Base-by-base conservation (phyloP, 306 rosid species). In the Vigna trinervia region DNA sequence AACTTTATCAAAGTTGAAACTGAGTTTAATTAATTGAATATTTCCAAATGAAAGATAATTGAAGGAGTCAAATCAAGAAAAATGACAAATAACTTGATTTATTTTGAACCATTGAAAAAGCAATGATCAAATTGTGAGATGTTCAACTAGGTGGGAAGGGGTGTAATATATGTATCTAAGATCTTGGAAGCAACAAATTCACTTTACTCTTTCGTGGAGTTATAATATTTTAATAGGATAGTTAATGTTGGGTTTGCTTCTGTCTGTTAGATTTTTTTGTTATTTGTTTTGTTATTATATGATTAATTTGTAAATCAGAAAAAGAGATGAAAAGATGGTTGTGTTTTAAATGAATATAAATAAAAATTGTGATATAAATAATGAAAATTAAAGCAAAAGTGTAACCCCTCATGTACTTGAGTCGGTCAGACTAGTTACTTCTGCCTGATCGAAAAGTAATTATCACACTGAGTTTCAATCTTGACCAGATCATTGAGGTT, bases 301-400 rank as follows among this genome's bases (percentile, higher is more conserved):
- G 46, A 41, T 8, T 2, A 41, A 41, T 8, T 41, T 36, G 48
- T 10, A 64, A 17, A 19, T 10, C 3, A 2, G 12, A 20, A 46
- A 26, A 13, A 30, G 54, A n/a, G 8, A n/a, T 62, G 0, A 64
- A 64, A 38, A 38, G 30, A 41, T 41, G 12, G 46, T 41, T 8
- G 46, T 43, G 34, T 22, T 46, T 14, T 8, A 46, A 46, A 67
- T 5, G 14, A 41, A 22, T 47, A 26, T 46, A 69, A 3, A 22
- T 2, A 2, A 26, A 45, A 67, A 66, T 5, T 5, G 8, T 12
- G 32, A 19, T 39, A 2, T 66, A 45, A 12, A 20, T 19, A 9
- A 17, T 15, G 12, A 19, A 45, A 74, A 60, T 28, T 46, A 14
- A 76, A 64, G 73, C 26, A 34, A 61, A 74, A 46, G 17, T 62